Conservation (phyloP, 148 eudicot genomes). For the Rhododendron ferrugineum region DNA sequence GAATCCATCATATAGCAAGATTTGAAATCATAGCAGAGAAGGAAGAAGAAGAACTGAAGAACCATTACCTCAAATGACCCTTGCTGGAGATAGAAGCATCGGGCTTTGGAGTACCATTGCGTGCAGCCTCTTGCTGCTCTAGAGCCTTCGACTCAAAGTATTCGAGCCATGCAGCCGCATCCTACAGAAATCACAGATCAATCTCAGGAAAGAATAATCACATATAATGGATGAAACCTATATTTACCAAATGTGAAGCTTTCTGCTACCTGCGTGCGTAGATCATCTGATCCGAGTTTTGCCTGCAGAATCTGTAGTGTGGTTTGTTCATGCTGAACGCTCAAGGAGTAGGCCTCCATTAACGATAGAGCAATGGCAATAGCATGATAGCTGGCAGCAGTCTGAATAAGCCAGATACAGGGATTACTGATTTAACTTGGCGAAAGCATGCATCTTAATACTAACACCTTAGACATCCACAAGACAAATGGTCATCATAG, state of each 20-base stretch:
- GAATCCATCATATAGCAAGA: neutral
- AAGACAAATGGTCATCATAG: neutral
- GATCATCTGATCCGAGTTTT: constrained; percentile 97
- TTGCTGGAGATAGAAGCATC: constrained; percentile 99
- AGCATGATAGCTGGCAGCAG: constrained; percentile 99
- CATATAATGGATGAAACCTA: neutral
- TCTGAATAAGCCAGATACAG: constrained; percentile 30
- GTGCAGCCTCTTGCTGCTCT: constrained; percentile 99
- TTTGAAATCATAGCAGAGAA: neutral
- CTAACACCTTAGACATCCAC: neutral
- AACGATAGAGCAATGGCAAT: constrained; percentile 97
- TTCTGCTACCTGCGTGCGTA: constrained; percentile 85
- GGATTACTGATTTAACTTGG: neutral
- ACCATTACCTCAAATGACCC: constrained; percentile 84
- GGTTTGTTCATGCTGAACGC: constrained; percentile 99
- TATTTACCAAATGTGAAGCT: neutral
- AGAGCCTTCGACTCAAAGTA: constrained; percentile 99
- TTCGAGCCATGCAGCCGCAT: constrained; percentile 99
- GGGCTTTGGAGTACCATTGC: constrained; percentile 93
- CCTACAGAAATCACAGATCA: constrained; percentile 34
- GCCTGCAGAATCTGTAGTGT: constrained; percentile 95
- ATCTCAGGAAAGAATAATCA: constrained; percentile 8
- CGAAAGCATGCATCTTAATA: neutral
- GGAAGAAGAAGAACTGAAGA: neutral
- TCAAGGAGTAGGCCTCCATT: constrained; percentile 98